phyloP scores from a whole-genome alignment of 1,284 basidiomycete genomes.

The Xerocomus tenax region DNA sequence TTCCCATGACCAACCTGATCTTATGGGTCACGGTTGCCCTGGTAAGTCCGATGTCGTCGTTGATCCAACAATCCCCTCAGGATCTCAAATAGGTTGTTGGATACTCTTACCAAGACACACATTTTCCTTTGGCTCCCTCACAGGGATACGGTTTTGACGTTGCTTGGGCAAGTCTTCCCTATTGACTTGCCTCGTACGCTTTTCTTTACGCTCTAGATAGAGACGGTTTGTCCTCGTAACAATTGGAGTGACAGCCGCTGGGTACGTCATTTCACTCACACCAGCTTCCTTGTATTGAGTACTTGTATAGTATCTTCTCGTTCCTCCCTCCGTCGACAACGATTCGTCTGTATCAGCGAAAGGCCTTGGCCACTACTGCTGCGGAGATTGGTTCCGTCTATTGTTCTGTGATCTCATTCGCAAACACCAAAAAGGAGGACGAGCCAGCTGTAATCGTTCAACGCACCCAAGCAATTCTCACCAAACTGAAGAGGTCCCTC shows the following conservation, averaged over 20 bases:
- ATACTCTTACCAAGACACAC: conserved; percentile 61
- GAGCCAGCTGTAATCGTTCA: conserved; percentile 48
- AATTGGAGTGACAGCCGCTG: conserved; percentile 55
- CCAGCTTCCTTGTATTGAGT: conserved; percentile 4
- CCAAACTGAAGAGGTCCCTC: conserved; percentile 53
- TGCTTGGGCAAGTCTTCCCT: conserved; percentile 48
- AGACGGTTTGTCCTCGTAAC: conserved; percentile 56
- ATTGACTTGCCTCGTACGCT: background rate
- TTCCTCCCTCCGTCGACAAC: conserved; percentile 65
- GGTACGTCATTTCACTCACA: conserved; percentile 34
- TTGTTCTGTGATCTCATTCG: conserved; percentile 60
- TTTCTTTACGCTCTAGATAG: conserved; percentile 27
- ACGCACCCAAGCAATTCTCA: conserved; percentile 53
- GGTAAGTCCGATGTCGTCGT: conserved; percentile 33
- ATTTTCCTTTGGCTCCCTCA: conserved; percentile 37
- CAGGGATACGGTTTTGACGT: conserved; percentile 53
- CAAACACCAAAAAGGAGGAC: conserved; percentile 41
- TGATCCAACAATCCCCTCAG: background rate
- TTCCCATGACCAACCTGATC: conserved; percentile 66
- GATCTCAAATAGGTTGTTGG: conserved; percentile 48
- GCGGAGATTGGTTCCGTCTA: conserved; percentile 57
- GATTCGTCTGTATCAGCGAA: conserved; percentile 58
- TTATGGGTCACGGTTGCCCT: conserved; percentile 64
- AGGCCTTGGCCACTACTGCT: conserved; percentile 52
- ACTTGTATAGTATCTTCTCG: conserved; percentile 46